Percentiles rank a stretch among this genome's conserved stretches.
Conservation (phyloP, 169 alveolate genomes). For the Plasmodium sp. region DNA sequence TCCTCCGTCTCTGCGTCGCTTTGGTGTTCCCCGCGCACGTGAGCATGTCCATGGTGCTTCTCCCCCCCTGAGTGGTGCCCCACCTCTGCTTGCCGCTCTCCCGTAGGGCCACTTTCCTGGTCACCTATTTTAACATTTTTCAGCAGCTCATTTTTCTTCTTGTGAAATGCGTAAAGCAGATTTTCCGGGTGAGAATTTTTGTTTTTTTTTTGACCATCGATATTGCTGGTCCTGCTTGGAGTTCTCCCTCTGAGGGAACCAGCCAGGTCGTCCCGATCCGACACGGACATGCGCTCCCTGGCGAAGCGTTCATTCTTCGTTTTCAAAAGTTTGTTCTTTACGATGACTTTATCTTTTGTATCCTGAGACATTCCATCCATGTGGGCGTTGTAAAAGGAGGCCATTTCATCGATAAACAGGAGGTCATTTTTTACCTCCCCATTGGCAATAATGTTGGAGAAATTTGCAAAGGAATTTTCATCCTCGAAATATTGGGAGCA, state of each 20-base stretch:
- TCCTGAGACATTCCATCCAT: not conserved
- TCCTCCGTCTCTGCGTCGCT: slow-evolving; percentile 37
- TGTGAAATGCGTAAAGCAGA: not conserved
- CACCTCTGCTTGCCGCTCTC: not conserved
- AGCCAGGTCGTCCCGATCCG: not conserved
- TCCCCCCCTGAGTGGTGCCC: not conserved
- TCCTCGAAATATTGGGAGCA: slow-evolving; percentile 51
- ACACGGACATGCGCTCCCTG: not conserved
- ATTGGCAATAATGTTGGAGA: slow-evolving; percentile 39
- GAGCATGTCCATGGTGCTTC: not conserved
- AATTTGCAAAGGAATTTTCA: slow-evolving; percentile 27
- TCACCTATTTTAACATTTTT: slow-evolving; percentile 8
- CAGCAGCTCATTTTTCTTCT: slow-evolving; percentile 10
- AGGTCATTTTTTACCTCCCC: slow-evolving; percentile 61
- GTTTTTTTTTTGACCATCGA: not conserved
- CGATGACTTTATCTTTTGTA: not conserved
- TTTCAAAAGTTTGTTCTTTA: not conserved
- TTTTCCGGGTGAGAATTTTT: not conserved
- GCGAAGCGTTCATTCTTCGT: not conserved
- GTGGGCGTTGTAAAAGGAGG: not conserved
- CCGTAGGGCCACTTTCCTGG: not conserved
- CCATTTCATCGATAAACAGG: slow-evolving; percentile 9
- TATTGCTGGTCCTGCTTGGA: not conserved
- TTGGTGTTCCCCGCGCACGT: not conserved
- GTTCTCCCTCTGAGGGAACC: not conserved